phyloP scores from a whole-genome alignment of 495 filamentous ascomycete species.

The Neurospora sp. region DNA sequence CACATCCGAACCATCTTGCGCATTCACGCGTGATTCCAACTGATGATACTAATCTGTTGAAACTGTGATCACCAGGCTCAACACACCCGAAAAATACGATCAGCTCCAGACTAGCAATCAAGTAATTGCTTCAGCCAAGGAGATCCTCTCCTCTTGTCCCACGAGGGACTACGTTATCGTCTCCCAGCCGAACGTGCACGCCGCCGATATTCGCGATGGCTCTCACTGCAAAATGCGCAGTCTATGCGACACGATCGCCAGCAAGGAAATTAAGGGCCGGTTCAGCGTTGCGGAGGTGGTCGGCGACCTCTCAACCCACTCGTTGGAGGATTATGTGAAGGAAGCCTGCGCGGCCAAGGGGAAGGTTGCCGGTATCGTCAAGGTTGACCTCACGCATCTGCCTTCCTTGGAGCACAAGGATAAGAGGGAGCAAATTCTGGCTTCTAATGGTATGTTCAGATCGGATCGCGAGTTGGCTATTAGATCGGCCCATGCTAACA shows the following conservation, averaged over 20 bases:
- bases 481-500: conserved; percentile 6
- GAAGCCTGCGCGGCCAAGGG: conserved; percentile 26
- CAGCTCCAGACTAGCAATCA: conserved; percentile 36
- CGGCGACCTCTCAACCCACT: conserved; percentile 42
- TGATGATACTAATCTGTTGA: conserved; percentile 4
- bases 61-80: conserved; percentile 20
- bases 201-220: conserved; percentile 46
- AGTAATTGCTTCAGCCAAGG: conserved; percentile 29
- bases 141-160: conserved; percentile 53
- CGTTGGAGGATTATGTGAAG: conserved; percentile 24
- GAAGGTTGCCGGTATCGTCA: conserved; percentile 33
- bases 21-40: background rate
- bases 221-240: conserved; percentile 19
- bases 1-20: background rate
- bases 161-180: conserved; percentile 75
- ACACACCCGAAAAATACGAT: conserved; percentile 14
- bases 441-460: conserved; percentile 49
- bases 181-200: conserved; percentile 66
- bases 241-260: conserved; percentile 18
- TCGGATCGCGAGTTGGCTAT: background rate
- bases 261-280: conserved; percentile 13
- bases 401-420: conserved; percentile 27
- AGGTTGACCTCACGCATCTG: conserved; percentile 41
- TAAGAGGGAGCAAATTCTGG: conserved; percentile 44
- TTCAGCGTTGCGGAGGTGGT: conserved; percentile 50